These are phyloP conservation scores for Lignosus rhinocerotis DNA, from an alignment of 1,284 basidiomycete genomes.

Conservation along the genomic window DNA sequence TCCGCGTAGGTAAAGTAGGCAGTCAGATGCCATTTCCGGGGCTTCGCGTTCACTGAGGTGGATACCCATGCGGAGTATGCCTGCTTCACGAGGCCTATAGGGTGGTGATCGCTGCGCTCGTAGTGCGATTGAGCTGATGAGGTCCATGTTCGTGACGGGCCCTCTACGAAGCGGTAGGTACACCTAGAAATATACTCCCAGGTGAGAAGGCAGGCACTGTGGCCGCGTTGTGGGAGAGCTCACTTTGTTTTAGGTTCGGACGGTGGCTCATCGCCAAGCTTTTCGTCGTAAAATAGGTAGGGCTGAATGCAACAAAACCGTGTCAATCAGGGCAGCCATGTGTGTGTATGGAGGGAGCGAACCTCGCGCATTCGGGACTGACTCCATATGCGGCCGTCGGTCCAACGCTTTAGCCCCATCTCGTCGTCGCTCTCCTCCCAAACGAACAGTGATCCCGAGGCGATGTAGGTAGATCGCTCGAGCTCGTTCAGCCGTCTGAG, in stretches of 20 bases:
- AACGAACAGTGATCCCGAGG: constrained; percentile 62
- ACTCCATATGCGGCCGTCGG: constrained; percentile 67
- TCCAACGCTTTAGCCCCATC: constrained; percentile 60
- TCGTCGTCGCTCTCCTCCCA: constrained; percentile 70
- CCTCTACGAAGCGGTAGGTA: constrained; percentile 60
- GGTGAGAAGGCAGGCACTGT: constrained; percentile 18
- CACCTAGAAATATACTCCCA: constrained; percentile 20
- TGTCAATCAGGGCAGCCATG: constrained; percentile 17
- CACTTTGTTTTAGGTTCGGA: constrained; percentile 42
- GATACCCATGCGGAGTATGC: constrained; percentile 66
- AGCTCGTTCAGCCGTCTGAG: constrained; percentile 57
- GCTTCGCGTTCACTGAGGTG: constrained; percentile 44
- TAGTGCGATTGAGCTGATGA: constrained; percentile 61
- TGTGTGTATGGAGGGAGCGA: constrained; percentile 20
- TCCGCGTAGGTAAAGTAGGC: constrained; percentile 67
- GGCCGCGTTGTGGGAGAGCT: constrained; percentile 22
- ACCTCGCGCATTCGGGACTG: constrained; percentile 67
- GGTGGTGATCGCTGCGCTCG: constrained; percentile 53
- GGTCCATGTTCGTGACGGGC: constrained; percentile 47
- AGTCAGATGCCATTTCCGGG: constrained; percentile 63
- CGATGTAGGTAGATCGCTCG: constrained; percentile 55
- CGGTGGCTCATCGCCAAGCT: constrained; percentile 45
- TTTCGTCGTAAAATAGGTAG: constrained; percentile 69
- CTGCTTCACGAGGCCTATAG: constrained; percentile 59
- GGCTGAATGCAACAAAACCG: constrained; percentile 39